Evolutionary conservation across 108 stramenopile species (phyloP).

Genomic region (Parietichytrium sp.): DNA sequence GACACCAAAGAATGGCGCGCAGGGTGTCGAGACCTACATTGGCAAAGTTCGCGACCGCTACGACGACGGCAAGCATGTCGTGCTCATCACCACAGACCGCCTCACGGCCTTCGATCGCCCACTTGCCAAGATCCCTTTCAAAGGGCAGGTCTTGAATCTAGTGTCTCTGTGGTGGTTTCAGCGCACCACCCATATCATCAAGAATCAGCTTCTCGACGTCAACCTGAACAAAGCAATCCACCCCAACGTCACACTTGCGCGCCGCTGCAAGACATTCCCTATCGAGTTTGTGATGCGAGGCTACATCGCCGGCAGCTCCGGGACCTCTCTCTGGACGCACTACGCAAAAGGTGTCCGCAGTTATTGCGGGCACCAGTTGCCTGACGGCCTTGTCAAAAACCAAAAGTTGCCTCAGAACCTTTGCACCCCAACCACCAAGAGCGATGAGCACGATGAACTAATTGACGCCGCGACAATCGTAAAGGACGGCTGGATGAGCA

Average conservation of each 20-base stretch:
- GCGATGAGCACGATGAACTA: slow-evolving; percentile 91
- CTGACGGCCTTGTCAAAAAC: slow-evolving; percentile 93
- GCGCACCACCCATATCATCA: slow-evolving; percentile 76
- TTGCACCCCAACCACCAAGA: slow-evolving; percentile 95
- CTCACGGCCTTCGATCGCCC: slow-evolving; percentile 96
- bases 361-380: slow-evolving; percentile 90
- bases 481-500: slow-evolving; percentile 71
- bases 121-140: slow-evolving; percentile 90
- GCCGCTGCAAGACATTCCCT: slow-evolving; percentile 88
- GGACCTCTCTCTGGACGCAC: slow-evolving; percentile 97
- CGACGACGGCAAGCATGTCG: slow-evolving; percentile 55
- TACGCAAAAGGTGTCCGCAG: slow-evolving; percentile 84
- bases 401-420: slow-evolving; percentile 73
- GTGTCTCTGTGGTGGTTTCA: slow-evolving; percentile 93
- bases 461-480: slow-evolving; percentile 76
- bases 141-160: slow-evolving; percentile 91
- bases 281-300: slow-evolving; percentile 91
- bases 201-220: slow-evolving; percentile 83
- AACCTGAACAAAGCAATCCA: slow-evolving; percentile 63
- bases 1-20: background rate
- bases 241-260: slow-evolving; percentile 86
- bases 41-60: slow-evolving; percentile 66
- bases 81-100: slow-evolving; percentile 93
- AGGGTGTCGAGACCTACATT: background rate
- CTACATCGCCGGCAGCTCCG: slow-evolving; percentile 65